Percentiles rank a stretch among this genome's conserved stretches.
phyloP scores from a whole-genome alignment of 2,329 filamentous ascomycete genomes.

The Colletotrichum godetiae region DNA sequence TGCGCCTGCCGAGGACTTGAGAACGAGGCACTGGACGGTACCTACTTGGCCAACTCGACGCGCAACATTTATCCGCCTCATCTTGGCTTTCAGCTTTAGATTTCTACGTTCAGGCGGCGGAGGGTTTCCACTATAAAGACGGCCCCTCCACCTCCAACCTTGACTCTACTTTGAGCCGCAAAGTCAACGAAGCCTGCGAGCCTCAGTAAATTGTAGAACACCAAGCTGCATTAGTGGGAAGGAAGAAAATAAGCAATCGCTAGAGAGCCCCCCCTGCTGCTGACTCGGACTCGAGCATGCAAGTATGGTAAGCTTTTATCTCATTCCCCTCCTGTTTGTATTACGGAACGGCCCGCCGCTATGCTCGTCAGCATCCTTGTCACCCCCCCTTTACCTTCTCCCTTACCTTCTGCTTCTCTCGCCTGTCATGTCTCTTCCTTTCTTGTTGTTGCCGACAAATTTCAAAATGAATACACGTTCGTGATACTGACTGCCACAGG shows the following conservation, averaged over 20 bases:
- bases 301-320: constrained; percentile 26
- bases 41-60: neutral
- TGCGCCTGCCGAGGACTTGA: neutral
- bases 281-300: constrained; percentile 18
- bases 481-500: neutral
- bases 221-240: constrained; percentile 18
- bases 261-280: constrained; percentile 19
- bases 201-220: neutral
- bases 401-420: neutral
- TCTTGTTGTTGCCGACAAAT: neutral
- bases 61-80: constrained; percentile 13
- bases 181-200: neutral
- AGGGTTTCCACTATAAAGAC: constrained; percentile 13
- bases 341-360: neutral
- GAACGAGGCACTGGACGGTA: constrained; percentile 2
- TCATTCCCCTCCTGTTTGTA: neutral
- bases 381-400: neutral
- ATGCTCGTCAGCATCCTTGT: neutral
- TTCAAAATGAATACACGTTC: neutral
- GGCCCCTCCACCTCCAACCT: neutral
- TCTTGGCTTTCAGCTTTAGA: constrained; percentile 13
- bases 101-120: neutral
- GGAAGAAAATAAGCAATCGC: neutral
- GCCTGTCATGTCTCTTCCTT: neutral
- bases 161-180: neutral